Base-by-base conservation (phyloP, 805 yeast genomes). In the Saturnispora serradocipensis region DNA sequence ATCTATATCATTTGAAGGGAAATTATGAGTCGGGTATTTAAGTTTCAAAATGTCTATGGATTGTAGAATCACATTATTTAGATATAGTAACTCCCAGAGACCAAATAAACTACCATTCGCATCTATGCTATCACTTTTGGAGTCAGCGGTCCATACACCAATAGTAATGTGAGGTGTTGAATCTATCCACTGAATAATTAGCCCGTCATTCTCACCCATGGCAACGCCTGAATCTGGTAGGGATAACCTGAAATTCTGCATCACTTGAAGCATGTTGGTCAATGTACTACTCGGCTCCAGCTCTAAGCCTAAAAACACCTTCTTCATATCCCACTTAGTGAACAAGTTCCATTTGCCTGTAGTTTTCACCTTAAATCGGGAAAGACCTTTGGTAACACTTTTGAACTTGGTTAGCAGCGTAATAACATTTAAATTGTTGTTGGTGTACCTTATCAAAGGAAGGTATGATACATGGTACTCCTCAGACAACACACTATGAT, bases 21-120 rank as follows among this genome's bases (percentile, higher is more conserved):
- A 16, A 4, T 28, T 16, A 5, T n/a, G 20, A 44, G 13, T 16
- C 6, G 34, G 35, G 27, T 27, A 49, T 16, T 20, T 11, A 4
- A 13, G 18, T 13, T 35, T 18, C 20, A 49, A 28, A 7, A 7
- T 32, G 13, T 24, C 13, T 4, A 8, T 9, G 6, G 34, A 18
- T 13, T 43, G 22, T n/a, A 49, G 9, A 7, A 49, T 11, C 7
- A 49, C 43, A 7, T 63, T 56, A 48, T 60, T 62, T 35, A 63
- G 27, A 45, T 59, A 63, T 35, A 52, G 52, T 9, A 59, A 51
- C 47, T 63, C 67, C 49, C 58, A 60, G 59, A 59, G 59, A 4
- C 64, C 66, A 43, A 61, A 63, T 1, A 35, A 15, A 22, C 16
- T 15, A 6, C 35, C 39, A 27, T 44, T 28, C 10, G 18, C n/a